These are phyloP conservation scores for Cryptosporidium viatorum DNA, from an alignment of 169 alveolate species.

Conservation along the genomic window DNA sequence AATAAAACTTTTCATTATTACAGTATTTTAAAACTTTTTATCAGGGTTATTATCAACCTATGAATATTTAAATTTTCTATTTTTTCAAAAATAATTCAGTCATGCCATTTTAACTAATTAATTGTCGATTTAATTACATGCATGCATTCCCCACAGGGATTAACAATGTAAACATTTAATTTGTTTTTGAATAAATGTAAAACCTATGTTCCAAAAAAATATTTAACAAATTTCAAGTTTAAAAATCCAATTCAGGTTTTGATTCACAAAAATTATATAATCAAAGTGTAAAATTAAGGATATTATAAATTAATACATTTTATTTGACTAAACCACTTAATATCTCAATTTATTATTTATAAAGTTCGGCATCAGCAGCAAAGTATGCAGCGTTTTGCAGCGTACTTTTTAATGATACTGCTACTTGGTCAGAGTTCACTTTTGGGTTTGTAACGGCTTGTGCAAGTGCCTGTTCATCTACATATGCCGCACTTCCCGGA, in stretches of 20 bases:
- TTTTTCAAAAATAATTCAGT: background rate
- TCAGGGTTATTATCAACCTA: background rate
- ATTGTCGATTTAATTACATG: slow-evolving; percentile 11
- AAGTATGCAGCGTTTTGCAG: slow-evolving; percentile 66
- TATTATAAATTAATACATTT: background rate
- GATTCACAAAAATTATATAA: background rate
- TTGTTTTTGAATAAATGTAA: background rate
- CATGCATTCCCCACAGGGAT: slow-evolving; percentile 37
- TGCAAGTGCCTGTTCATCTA: slow-evolving; percentile 69
- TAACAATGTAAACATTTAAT: background rate
- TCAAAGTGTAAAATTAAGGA: background rate
- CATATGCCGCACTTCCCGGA: slow-evolving; percentile 74
- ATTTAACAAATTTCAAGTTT: background rate
- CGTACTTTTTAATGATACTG: slow-evolving; percentile 52
- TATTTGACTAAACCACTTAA: slow-evolving; percentile 10
- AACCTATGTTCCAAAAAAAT: background rate
- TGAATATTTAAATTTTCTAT: background rate
- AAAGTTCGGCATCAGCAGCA: slow-evolving; percentile 73
- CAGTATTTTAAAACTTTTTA: background rate
- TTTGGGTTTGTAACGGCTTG: slow-evolving; percentile 71
- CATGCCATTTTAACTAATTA: background rate
- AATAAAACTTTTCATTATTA: slow-evolving; percentile 20
- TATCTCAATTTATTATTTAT: slow-evolving; percentile 12
- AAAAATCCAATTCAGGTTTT: background rate
- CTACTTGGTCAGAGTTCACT: slow-evolving; percentile 68